Evolutionary conservation across 1,284 basidiomycete genomes (phyloP).

Genomic region (Boletus sp.): DNA sequence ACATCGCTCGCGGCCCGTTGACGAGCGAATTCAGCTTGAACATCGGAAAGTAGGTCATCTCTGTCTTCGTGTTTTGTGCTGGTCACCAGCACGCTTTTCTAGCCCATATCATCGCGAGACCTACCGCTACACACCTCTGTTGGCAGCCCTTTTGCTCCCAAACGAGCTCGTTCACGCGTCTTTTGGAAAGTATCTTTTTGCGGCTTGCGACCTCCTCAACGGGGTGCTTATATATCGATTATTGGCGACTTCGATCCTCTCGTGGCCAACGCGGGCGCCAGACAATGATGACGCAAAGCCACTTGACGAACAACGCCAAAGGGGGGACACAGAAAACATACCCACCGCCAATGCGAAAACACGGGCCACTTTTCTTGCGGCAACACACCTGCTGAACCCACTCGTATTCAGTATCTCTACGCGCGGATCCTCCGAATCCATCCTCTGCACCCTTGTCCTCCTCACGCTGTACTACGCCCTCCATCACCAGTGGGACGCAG

Average conservation of each 20-base stretch:
- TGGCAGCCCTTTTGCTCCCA: constrained; percentile 80
- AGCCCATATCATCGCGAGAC: constrained; percentile 94
- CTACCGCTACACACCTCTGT: constrained; percentile 93
- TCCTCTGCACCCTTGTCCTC: constrained; percentile 81
- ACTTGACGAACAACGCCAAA: constrained; percentile 18
- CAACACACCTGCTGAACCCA: constrained; percentile 83
- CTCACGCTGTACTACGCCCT: constrained; percentile 62
- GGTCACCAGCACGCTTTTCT: constrained; percentile 4
- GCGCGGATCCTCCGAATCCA: constrained; percentile 89
- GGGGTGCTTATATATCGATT: constrained; percentile 75
- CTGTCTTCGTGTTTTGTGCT: constrained; percentile 2
- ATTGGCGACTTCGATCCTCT: constrained; percentile 48
- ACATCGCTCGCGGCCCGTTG: constrained; percentile 62
- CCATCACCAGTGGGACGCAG: constrained; percentile 49
- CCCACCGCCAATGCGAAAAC: neutral
- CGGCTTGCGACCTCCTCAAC: constrained; percentile 79
- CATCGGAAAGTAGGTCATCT: constrained; percentile 63
- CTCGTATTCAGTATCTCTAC: constrained; percentile 96
- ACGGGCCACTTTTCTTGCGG: constrained; percentile 51
- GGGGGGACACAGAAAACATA: neutral
- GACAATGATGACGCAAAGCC: constrained; percentile 10
- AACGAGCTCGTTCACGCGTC: constrained; percentile 76
- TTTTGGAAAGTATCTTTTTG: constrained; percentile 90
- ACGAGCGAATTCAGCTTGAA: constrained; percentile 35
- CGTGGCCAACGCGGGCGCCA: neutral